These are phyloP conservation scores for Pisolithus thermaeus DNA, from an alignment of 1,284 basidiomycete species.

Conservation along the genomic window DNA sequence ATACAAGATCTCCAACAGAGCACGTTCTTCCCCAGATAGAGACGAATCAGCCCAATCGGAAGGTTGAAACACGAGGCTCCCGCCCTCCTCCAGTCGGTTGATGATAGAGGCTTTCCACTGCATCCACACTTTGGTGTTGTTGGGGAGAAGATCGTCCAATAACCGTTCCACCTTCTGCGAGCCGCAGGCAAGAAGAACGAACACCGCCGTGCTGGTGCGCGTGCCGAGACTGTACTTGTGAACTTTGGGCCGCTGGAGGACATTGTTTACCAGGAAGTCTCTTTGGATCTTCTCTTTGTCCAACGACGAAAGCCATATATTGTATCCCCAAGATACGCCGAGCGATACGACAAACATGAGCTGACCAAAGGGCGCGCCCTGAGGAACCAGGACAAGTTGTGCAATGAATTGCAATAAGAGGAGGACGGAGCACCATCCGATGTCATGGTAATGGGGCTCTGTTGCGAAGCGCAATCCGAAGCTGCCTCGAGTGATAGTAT, in stretches of 20 bases:
- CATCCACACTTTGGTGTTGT: conserved; percentile 18
- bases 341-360: conserved; percentile 25
- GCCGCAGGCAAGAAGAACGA: conserved; percentile 1
- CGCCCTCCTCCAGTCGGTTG: background rate
- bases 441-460: conserved; percentile 3
- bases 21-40: background rate
- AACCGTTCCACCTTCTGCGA: background rate
- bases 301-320: conserved; percentile 19
- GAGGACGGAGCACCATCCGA: conserved; percentile 20
- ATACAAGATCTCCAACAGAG: conserved; percentile 3
- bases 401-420: conserved; percentile 21
- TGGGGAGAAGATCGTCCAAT: conserved; percentile 13
- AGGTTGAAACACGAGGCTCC: background rate
- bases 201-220: conserved; percentile 15
- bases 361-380: conserved; percentile 24
- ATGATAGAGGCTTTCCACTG: conserved; percentile 10
- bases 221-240: conserved; percentile 6
- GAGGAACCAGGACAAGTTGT: conserved; percentile 25
- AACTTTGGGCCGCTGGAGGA: conserved; percentile 11
- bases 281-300: conserved; percentile 24
- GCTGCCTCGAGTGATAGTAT: conserved; percentile 22
- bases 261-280: conserved; percentile 8
- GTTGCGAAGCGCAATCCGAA: conserved; percentile 14
- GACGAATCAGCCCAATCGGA: background rate
- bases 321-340: conserved; percentile 22